These are phyloP conservation scores for Albizia julibrissin DNA, from an alignment of 306 rosid genomes.

Conservation along the genomic window DNA sequence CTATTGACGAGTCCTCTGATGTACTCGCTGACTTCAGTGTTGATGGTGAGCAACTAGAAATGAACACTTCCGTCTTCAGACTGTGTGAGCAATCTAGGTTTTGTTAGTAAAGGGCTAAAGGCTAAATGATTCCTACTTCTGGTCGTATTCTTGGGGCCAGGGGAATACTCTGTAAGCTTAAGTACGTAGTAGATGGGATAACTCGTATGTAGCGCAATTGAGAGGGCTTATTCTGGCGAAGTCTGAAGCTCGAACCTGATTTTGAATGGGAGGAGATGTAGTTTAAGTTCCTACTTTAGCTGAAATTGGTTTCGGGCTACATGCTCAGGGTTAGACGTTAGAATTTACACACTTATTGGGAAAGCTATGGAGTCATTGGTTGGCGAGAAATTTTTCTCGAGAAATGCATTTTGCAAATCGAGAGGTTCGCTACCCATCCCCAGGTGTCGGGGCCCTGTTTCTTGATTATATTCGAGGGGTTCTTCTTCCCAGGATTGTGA, in stretches of 20 bases:
- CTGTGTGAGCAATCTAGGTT: not conserved
- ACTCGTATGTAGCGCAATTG: not conserved
- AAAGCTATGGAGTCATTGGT: not conserved
- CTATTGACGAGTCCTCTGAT: slow-evolving; percentile 69
- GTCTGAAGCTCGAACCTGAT: not conserved
- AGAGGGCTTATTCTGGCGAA: not conserved
- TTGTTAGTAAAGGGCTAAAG: not conserved
- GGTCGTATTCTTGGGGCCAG: not conserved
- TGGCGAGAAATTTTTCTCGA: not conserved
- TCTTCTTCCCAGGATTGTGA: not conserved
- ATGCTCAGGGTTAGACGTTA: not conserved
- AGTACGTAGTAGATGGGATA: not conserved
- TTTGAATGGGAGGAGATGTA: not conserved
- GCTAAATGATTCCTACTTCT: not conserved
- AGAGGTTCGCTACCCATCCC: not conserved
- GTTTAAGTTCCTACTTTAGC: not conserved
- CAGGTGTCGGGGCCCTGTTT: not conserved
- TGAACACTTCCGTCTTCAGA: not conserved
- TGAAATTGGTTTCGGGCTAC: not conserved
- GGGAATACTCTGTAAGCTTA: not conserved
- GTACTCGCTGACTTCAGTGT: slow-evolving; percentile 69
- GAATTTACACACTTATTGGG: not conserved
- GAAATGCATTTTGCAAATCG: not conserved
- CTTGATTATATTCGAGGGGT: not conserved
- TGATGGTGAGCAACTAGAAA: slow-evolving; percentile 41